Evolutionary conservation across 2,329 filamentous ascomycete species (phyloP).

Genomic region (Zelopaecilomyces penicillatus): DNA sequence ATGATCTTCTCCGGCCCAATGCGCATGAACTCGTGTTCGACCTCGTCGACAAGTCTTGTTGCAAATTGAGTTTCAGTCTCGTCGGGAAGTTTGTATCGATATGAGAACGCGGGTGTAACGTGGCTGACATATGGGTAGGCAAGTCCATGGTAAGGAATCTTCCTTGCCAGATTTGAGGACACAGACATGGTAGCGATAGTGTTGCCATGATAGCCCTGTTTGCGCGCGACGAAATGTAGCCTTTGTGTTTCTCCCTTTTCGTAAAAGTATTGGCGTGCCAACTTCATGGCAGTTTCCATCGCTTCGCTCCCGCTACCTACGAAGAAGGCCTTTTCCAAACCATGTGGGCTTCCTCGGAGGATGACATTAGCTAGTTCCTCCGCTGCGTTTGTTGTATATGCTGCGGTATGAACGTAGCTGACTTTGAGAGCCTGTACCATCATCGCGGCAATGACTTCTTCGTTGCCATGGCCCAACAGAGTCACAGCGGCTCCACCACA

Average conservation of each 20-base stretch:
- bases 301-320: constrained; percentile 21
- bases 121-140: constrained; percentile 16
- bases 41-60: constrained; percentile 29
- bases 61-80: constrained; percentile 35
- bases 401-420: constrained; percentile 19
- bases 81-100: constrained; percentile 3
- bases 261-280: constrained; percentile 39
- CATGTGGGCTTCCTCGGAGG: constrained; percentile 7
- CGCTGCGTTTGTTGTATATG: constrained; percentile 16
- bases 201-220: constrained; percentile 42
- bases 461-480: constrained; percentile 53
- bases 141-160: constrained; percentile 19
- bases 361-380: constrained; percentile 21
- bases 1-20: constrained; percentile 38
- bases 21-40: constrained; percentile 38
- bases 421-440: constrained; percentile 40
- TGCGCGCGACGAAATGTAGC: constrained; percentile 33
- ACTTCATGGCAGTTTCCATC: constrained; percentile 38
- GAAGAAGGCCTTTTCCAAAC: constrained; percentile 3
- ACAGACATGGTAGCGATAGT: constrained; percentile 38
- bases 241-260: constrained; percentile 30
- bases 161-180: constrained; percentile 20
- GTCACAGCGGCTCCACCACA: constrained; percentile 40
- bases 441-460: constrained; percentile 47
- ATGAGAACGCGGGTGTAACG: constrained; percentile 16